Evolutionary conservation across 2,329 filamentous ascomycete species (phyloP).

Genomic region (Verticillium dahliae): DNA sequence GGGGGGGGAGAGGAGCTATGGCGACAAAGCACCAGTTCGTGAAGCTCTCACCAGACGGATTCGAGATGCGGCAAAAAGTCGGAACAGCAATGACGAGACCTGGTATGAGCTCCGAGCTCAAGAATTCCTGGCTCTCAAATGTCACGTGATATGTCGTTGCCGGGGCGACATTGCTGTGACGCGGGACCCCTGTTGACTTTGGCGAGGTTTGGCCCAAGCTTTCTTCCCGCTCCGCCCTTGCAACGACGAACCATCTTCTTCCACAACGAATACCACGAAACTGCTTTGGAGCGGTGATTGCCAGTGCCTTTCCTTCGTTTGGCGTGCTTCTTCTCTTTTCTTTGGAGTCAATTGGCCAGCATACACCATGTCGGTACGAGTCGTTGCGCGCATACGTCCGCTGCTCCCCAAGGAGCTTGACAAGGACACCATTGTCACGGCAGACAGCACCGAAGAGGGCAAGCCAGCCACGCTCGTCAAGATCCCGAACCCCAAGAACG

Average conservation of each 20-base stretch:
- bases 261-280: slow-evolving; percentile 6
- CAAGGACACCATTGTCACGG: slow-evolving; percentile 76
- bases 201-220: not conserved
- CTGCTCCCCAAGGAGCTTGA: slow-evolving; percentile 80
- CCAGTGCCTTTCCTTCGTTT: not conserved
- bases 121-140: not conserved
- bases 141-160: slow-evolving; percentile 6
- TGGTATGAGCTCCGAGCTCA: not conserved
- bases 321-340: not conserved
- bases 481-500: slow-evolving; percentile 92
- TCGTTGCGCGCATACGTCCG: slow-evolving; percentile 86
- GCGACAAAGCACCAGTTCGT: not conserved
- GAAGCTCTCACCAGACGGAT: not conserved
- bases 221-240: slow-evolving; percentile 1
- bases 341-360: slow-evolving; percentile 1
- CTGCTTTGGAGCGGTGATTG: not conserved
- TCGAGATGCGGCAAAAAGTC: slow-evolving; percentile 7
- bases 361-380: slow-evolving; percentile 60
- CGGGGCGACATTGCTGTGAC: not conserved
- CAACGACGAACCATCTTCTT: slow-evolving; percentile 2
- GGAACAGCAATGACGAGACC: slow-evolving; percentile 1
- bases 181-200: not conserved
- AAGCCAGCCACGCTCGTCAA: slow-evolving; percentile 65
- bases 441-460: slow-evolving; percentile 55
- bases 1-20: not conserved